These are phyloP conservation scores for Leccinum subgranulosum DNA, from an alignment of 768 basidiomycete species.

Conservation along the genomic window DNA sequence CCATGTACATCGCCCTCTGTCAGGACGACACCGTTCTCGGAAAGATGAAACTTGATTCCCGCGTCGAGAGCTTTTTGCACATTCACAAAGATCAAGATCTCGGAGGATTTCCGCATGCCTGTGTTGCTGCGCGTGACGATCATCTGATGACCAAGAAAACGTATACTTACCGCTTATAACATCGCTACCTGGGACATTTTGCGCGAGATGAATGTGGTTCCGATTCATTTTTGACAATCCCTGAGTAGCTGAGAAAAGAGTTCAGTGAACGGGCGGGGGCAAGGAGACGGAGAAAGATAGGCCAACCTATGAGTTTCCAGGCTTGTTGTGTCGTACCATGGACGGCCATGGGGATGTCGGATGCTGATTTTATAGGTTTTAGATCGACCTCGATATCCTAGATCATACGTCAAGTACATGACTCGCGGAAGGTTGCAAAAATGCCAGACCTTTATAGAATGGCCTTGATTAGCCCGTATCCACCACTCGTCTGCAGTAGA, in stretches of 20 bases:
- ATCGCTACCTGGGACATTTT: conserved; percentile 61
- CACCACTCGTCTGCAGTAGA: conserved; percentile 56
- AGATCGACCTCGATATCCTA: conserved; percentile 72
- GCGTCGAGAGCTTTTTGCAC: conserved; percentile 64
- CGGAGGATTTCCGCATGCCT: conserved; percentile 82
- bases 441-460: conserved; percentile 67
- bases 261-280: not conserved
- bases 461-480: conserved; percentile 90
- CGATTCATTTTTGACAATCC: conserved; percentile 84
- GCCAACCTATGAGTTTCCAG: conserved; percentile 70
- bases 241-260: conserved; percentile 44
- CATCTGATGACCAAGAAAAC: not conserved
- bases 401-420: not conserved
- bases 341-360: conserved; percentile 76
- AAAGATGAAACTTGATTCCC: conserved; percentile 73
- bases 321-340: conserved; percentile 73
- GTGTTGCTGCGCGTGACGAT: not conserved
- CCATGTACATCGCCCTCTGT: conserved; percentile 74
- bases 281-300: not conserved
- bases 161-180: conserved; percentile 71
- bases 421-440: not conserved
- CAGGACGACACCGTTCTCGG: conserved; percentile 85
- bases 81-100: conserved; percentile 81
- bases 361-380: conserved; percentile 49
- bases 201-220: conserved; percentile 92